Base-by-base conservation (phyloP, 768 basidiomycete genomes). In the Leccinum olivaceopallidum region DNA sequence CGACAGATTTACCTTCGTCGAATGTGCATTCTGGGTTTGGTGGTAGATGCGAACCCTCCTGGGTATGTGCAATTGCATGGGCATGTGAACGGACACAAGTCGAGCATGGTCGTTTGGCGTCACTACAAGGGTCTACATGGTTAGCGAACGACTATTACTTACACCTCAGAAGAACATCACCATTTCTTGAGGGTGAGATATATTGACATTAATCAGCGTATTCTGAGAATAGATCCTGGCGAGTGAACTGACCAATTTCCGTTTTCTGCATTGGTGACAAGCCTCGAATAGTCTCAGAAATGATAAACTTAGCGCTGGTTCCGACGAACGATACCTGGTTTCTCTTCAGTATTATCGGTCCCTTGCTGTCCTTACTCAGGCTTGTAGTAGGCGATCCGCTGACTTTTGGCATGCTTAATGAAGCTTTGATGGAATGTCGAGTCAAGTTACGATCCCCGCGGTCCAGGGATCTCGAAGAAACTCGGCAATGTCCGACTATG, bases 41-140 rank as follows among this genome's bases (percentile, higher is more conserved):
- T 1, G 88, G 85, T 50, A 87, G 65, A 51, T 76, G 75, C 2
- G 78, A 76, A 44, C 85, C 86, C 30, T 86, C 79, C 2, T 83
- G 78, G 13, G 87, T 82, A 73, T 88, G 88, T 13, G 82, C 79
- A 56, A 83, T 69, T 9, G 87, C 83, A 74, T 90, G 87, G 2
- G 86, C 80, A 77, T 90, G 88, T 22, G 89, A 90, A 34, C 89
- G 83, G 60, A 86, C 78, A 68, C 90, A 91, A 2, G 90, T 91
- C 28, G 89, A 86, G 68, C 90, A 91, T 5, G 90, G 90, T 47
- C 86, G 77, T 68, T 87, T 85, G 7, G 89, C 88, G 66, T 92
- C 90, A 70, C 89, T 91, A 61, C 59, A 50, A 42, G 37, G 55
- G 20, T 34, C 56, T 39, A 59, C 44, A 5, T 10, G 12, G 20